Base-by-base conservation (phyloP, 495 filamentous ascomycete species). In the Rusavskia elegans region DNA sequence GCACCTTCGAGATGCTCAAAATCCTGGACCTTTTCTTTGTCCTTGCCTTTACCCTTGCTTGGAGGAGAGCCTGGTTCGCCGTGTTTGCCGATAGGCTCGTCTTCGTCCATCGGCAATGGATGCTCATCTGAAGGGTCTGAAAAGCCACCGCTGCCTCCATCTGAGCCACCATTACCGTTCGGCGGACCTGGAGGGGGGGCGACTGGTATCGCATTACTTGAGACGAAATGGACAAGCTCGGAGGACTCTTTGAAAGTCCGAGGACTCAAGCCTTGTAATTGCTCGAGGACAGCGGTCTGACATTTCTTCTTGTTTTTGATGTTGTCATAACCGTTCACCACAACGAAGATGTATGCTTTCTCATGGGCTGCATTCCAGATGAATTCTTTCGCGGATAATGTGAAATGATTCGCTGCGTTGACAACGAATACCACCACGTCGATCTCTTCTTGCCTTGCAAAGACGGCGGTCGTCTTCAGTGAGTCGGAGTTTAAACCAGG, bases 341-440 rank as follows among this genome's bases (percentile, higher is more conserved):
- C 92, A 69, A 98, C 92, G 71, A 98, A 98, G 57, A 98, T 90
- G 61, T 98, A 97, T 13, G 90, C 90, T 63, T 98, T 98, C 62
- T 98, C 92, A 44, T 88, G 80, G 14, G 92, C 93, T 10, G 92
- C 92, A 51, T 89, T 89, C 70, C 85, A 80, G 55, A 98, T 95
- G 63, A 98, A 98, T 56, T 98, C 89, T 63, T 87, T 95, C 11
- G 93, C 89, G 3, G 90, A 92, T 46, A 89, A 77, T 2, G 92
- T 98, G 64, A 98, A 97, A 64, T 96, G 93, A 59, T 98, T 97
- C 38, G 88, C 89, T 14, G 93, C 92, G 32, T 87, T 94, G 11
- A 98, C 93, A 23, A 98, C 92, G 55, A 97, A 98, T 1, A 98
- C 92, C 20, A 98, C 93, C 5, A 98, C 92, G 66, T 98, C 92